A percentile compares a stretch with the other conserved stretches of the same genome.
Conservation (phyloP, 73 alveolate species). For the Symbiodinium pilosum region DNA sequence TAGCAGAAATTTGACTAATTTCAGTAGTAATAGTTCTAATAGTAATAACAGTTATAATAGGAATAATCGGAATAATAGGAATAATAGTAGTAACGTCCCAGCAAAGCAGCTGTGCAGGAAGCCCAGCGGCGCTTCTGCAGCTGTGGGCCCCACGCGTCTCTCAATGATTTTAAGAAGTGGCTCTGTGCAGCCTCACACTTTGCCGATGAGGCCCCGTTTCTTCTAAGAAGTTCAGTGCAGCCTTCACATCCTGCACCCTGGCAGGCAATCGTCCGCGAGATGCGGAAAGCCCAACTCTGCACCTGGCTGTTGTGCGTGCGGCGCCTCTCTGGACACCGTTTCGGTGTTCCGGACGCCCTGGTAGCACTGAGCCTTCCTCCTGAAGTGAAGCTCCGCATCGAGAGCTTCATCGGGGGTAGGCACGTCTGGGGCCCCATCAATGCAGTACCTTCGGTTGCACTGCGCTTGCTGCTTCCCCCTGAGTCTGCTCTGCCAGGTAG, state of each 20-base stretch:
- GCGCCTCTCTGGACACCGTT: neutral
- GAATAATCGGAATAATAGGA: too few species aligned
- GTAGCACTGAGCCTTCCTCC: slow-evolving; percentile 23
- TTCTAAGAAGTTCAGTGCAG: too few species aligned
- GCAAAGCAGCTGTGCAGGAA: slow-evolving; percentile 33
- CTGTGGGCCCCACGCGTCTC: slow-evolving; percentile 83
- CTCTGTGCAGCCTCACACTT: slow-evolving; percentile 81
- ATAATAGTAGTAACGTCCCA: too few species aligned
- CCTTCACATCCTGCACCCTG: neutral
- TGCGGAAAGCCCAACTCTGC: slow-evolving; percentile 74
- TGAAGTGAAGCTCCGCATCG: slow-evolving; percentile 55
- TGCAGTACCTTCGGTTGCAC: slow-evolving; percentile 6
- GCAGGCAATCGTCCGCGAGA: slow-evolving; percentile 80
- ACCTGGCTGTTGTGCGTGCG: slow-evolving; percentile 72
- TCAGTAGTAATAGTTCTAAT: too few species aligned
- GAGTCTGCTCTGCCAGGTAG: too few species aligned
- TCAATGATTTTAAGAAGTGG: slow-evolving; percentile 63
- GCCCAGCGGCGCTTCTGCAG: slow-evolving; percentile 86
- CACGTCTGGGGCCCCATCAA: slow-evolving; percentile 92
- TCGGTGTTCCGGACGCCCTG: neutral
- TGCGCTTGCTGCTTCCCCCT: too few species aligned
- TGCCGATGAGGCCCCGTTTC: slow-evolving; percentile 79
- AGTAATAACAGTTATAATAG: too few species aligned
- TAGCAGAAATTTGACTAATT: too few species aligned
- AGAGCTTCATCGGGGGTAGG: slow-evolving; percentile 59